phyloP scores from a whole-genome alignment of 176 grass and related monocot genomes.

The Aegilops bicornis region DNA sequence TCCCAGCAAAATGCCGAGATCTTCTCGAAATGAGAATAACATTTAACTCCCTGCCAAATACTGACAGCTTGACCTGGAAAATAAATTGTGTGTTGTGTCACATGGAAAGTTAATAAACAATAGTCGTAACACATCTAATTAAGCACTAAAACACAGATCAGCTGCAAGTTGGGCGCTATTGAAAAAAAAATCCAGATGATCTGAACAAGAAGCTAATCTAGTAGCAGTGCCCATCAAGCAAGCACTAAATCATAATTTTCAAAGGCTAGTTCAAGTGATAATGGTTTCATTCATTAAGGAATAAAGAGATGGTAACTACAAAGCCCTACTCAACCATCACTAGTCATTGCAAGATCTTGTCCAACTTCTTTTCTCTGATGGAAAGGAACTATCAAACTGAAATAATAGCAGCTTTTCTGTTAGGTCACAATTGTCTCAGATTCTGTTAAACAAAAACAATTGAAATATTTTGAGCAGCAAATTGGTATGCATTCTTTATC shows the following conservation, averaged over 20 bases:
- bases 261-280: slow-evolving; percentile 16
- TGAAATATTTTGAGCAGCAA: not conserved
- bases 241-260: not conserved
- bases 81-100: not conserved
- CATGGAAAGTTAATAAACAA: slow-evolving; percentile 17
- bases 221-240: slow-evolving; percentile 1
- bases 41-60: slow-evolving; percentile 89
- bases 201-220: slow-evolving; percentile 15
- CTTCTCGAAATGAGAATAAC: slow-evolving; percentile 79
- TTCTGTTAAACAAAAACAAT: not conserved
- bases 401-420: slow-evolving; percentile 1
- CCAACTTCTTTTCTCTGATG: slow-evolving; percentile 11
- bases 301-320: slow-evolving; percentile 12
- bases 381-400: slow-evolving; percentile 8
- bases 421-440: not conserved
- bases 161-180: not conserved
- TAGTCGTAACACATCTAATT: not conserved
- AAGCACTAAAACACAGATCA: not conserved
- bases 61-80: slow-evolving; percentile 74
- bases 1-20: slow-evolving; percentile 97
- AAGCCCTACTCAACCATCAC: not conserved
- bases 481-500: not conserved
- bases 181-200: not conserved
- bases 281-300: slow-evolving; percentile 6
- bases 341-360: not conserved